Evolutionary conservation across 73 alveolate genomes (phyloP).

Genomic region (Paramecium tetraurelia): DNA sequence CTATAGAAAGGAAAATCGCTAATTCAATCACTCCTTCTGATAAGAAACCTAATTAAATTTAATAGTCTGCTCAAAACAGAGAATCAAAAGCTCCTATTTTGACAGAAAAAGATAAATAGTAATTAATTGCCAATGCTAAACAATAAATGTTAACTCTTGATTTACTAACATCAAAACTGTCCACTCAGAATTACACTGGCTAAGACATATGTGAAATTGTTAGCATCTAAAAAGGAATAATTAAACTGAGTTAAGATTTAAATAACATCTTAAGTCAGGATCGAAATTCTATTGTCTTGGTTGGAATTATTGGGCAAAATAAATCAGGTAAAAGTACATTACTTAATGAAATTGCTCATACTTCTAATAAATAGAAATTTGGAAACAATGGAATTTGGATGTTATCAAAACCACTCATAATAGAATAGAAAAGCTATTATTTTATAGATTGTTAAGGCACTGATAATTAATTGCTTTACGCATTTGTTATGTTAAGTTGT

Average conservation of each 20-base stretch:
- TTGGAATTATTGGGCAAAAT: background rate
- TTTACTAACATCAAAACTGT: background rate
- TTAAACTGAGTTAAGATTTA: background rate
- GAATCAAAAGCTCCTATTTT: background rate
- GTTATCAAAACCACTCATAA: background rate
- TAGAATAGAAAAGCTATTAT: background rate
- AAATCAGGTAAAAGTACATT: conserved; percentile 11
- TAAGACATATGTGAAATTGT: background rate
- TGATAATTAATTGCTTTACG: background rate
- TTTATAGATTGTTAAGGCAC: background rate
- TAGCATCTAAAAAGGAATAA: background rate
- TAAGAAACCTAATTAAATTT: background rate
- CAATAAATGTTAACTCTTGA: background rate
- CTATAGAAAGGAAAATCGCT: background rate
- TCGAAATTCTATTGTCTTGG: background rate
- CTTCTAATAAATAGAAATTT: background rate
- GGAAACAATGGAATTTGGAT: background rate
- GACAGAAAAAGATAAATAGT: background rate
- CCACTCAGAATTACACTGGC: background rate
- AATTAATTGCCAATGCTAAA: background rate
- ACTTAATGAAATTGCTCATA: background rate
- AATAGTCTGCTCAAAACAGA: background rate
- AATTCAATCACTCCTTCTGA: background rate
- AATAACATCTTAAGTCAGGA: background rate
- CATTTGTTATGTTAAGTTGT: background rate